Base-by-base conservation (phyloP, 1,284 basidiomycete genomes). In the Rhodotorula sp. region DNA sequence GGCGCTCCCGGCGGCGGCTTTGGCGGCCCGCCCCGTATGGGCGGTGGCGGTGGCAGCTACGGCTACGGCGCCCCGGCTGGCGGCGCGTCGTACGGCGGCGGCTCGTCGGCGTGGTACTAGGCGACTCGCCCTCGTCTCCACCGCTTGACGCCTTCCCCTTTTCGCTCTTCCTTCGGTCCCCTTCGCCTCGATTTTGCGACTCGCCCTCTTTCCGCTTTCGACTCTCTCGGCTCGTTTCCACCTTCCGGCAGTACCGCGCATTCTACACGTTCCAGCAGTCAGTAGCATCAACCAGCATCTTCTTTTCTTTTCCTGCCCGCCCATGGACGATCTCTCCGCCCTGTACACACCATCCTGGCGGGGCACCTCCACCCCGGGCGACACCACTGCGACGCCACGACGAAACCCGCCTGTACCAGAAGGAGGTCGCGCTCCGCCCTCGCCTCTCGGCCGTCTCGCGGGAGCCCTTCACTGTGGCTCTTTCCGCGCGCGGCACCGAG, bases 1-100 rank as follows among this genome's bases (percentile, higher is more conserved):
- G 53, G 27, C 17, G 25, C 27, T 46, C 27, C 34, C 23, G 77
- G 77, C 23, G 79, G 79, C 64, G 77, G 79, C 42, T 57, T 44
- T 27, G 75, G 73, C 49, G 72, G 74, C 21, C 76, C 72, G 45
- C 66, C 34, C 34, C 34, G 34, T 34, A 34, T 34, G 34, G 34
- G 68, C 46, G 19, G 17, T 17, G 58, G 60, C 48, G 60, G 60
- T 25, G 53, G 53, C 27, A 54, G 27, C 53, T 54, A 54, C 60
- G 66, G 65, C 45, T 77, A 68, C 66, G 73, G 58, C 19, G 70
- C 58, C 60, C 52, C 68, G 56, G 42, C 56, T 25, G 68, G 64
- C 61, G 57, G 68, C 52, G 45, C 61, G 42, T 62, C 58, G 25
- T 66, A 60, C 66, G 58, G 54, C 56, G 42, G 50, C 60, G 45